Percentiles rank a stretch among this genome's conserved stretches.
Conservation (phyloP, 352 stramenopile species). For the Blastocystis sp. region DNA sequence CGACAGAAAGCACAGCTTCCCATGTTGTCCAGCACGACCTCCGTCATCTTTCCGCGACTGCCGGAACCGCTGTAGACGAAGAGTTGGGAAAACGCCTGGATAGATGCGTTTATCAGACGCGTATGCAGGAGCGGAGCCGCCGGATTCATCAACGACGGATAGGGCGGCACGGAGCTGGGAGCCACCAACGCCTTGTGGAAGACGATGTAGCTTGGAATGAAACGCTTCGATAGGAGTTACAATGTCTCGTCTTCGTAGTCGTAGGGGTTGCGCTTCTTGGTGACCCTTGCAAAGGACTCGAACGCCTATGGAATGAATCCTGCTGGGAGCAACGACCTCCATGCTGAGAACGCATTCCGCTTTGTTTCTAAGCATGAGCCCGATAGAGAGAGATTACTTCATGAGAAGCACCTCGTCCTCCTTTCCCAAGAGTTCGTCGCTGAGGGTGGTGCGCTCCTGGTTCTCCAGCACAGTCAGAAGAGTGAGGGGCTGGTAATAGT, state of each 20-base stretch:
- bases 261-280: slow-evolving; percentile 29
- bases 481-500: slow-evolving; percentile 27
- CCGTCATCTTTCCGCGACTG: slow-evolving; percentile 39
- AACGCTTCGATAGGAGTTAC: background rate
- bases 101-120: slow-evolving; percentile 39
- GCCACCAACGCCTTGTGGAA: slow-evolving; percentile 7
- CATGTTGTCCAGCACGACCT: slow-evolving; percentile 28
- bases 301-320: background rate
- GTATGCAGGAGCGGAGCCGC: background rate
- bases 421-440: slow-evolving; percentile 5
- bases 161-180: background rate
- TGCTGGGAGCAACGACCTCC: background rate
- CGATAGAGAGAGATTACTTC: background rate
- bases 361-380: background rate
- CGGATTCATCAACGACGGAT: slow-evolving; percentile 36
- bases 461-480: slow-evolving; percentile 13
- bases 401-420: slow-evolving; percentile 42
- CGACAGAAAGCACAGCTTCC: background rate
- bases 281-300: background rate
- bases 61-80: slow-evolving; percentile 52
- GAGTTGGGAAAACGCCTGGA: slow-evolving; percentile 50
- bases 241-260: slow-evolving; percentile 56
- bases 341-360: background rate
- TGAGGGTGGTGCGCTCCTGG: background rate
- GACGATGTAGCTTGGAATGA: slow-evolving; percentile 16